Percentiles rank a stretch among this genome's conserved stretches.
These are phyloP conservation scores for Silybum marianum DNA, from an alignment of 129 eudicot genomes.

Conservation along the genomic window DNA sequence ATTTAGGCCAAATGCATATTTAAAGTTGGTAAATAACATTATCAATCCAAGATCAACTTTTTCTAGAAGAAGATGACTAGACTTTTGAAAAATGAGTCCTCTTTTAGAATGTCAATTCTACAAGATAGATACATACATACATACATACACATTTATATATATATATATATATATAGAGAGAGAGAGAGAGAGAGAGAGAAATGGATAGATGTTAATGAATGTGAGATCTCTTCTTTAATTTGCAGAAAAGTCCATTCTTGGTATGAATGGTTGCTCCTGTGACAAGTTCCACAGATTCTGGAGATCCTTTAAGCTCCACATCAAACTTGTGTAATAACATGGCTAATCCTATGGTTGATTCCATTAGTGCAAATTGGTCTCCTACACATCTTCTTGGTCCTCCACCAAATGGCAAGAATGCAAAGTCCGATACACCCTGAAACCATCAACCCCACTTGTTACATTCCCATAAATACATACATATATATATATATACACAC, in stretches of 20 bases:
- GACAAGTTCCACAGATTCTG: constrained; percentile 82
- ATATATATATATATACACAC: background rate
- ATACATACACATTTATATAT: too few species aligned
- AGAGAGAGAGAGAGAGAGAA: background rate
- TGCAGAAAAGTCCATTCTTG: constrained; percentile 85
- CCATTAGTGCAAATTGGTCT: constrained; percentile 99
- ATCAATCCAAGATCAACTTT: constrained; percentile 2
- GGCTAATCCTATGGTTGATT: constrained; percentile 85
- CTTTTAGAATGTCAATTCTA: background rate
- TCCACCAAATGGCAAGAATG: constrained; percentile 97
- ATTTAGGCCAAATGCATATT: constrained; percentile 15
- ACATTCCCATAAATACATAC: background rate
- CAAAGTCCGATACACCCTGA: constrained; percentile 83
- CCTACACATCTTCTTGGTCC: constrained; percentile 99
- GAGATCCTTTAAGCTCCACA: constrained; percentile 77
- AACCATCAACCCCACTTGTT: constrained; percentile 18
- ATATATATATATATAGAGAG: background rate
- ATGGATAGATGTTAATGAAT: constrained; percentile 20
- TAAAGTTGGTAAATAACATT: constrained; percentile 7
- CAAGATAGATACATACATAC: background rate
- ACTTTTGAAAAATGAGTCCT: background rate
- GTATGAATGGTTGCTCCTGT: constrained; percentile 99
- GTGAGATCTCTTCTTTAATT: constrained; percentile 62
- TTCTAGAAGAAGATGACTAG: constrained; percentile 23
- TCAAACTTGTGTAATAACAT: constrained; percentile 83